These are phyloP conservation scores for Phytophthora citricola DNA, from an alignment of 352 stramenopile genomes.

Conservation along the genomic window DNA sequence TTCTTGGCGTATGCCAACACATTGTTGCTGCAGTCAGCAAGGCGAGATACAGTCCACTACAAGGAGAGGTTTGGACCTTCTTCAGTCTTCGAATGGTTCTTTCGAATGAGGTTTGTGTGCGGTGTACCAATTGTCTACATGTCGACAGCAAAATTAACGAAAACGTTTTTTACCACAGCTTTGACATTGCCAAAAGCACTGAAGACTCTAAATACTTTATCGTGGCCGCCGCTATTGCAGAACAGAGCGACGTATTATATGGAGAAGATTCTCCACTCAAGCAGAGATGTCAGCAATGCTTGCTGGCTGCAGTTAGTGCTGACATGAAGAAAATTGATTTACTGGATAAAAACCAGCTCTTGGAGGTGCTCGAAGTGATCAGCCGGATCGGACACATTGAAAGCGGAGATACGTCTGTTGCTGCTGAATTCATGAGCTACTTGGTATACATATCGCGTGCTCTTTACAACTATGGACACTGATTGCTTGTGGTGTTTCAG, in stretches of 20 bases:
- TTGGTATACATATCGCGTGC: constrained; percentile 32
- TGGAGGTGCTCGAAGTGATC: constrained; percentile 52
- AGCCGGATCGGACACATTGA: constrained; percentile 38
- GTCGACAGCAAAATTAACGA: constrained; percentile 7
- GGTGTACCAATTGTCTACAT: no score
- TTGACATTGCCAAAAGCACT: constrained; percentile 72
- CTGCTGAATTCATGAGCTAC: constrained; percentile 34
- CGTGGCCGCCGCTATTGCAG: constrained; percentile 62
- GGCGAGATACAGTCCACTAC: background rate
- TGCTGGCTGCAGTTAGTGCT: constrained; percentile 65
- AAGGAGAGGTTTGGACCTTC: constrained; percentile 38
- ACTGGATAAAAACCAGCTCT: constrained; percentile 43
- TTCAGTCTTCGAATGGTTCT: constrained; percentile 81
- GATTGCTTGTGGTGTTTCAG: constrained; percentile 24
- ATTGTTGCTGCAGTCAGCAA: constrained; percentile 44
- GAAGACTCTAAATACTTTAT: constrained; percentile 61
- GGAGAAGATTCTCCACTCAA: constrained; percentile 43
- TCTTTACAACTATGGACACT: no score
- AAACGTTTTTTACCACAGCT: constrained; percentile 38
- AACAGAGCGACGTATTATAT: constrained; percentile 51
- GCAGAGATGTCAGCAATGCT: constrained; percentile 45
- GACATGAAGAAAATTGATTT: constrained; percentile 64
- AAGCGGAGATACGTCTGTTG: constrained; percentile 13
- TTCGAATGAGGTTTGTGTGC: constrained; percentile 62
- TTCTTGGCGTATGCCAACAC: constrained; percentile 53